Conservation (phyloP, 441 rosid species). For the Rhodomyrtus psidioides region DNA sequence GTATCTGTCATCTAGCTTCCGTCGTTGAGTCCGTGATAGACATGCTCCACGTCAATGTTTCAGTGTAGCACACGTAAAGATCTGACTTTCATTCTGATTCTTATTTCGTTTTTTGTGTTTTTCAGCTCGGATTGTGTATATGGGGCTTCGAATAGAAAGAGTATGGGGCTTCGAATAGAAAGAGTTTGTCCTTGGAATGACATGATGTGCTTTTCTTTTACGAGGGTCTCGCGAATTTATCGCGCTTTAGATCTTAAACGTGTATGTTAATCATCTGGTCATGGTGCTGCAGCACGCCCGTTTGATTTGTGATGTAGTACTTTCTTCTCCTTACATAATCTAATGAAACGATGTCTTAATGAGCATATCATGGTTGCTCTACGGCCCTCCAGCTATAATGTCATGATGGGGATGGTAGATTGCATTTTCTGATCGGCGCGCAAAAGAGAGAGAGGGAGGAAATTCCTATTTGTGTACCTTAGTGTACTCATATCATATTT, state of each 20-base stretch:
- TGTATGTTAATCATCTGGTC: background rate
- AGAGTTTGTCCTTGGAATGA: background rate
- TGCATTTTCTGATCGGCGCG: background rate
- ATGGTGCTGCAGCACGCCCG: background rate
- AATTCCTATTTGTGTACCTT: background rate
- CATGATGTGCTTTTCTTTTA: background rate
- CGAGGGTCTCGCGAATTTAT: background rate
- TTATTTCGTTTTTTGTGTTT: background rate
- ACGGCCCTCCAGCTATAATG: background rate
- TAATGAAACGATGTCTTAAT: background rate
- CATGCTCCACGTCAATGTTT: background rate
- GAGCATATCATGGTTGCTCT: background rate
- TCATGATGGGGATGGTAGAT: background rate
- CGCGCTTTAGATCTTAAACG: background rate
- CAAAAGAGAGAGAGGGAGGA: background rate
- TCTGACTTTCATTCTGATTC: background rate
- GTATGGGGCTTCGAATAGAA: background rate
- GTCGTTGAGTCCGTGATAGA: background rate
- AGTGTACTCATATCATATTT: background rate
- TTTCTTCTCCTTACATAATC: background rate
- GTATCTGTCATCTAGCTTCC: background rate
- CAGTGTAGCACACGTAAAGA: background rate
- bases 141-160: background rate
- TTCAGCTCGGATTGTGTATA: background rate
- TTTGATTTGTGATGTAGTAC: background rate